These are phyloP conservation scores for Metarhizium robertsii DNA, from an alignment of 2,329 filamentous ascomycete genomes.

Conservation along the genomic window DNA sequence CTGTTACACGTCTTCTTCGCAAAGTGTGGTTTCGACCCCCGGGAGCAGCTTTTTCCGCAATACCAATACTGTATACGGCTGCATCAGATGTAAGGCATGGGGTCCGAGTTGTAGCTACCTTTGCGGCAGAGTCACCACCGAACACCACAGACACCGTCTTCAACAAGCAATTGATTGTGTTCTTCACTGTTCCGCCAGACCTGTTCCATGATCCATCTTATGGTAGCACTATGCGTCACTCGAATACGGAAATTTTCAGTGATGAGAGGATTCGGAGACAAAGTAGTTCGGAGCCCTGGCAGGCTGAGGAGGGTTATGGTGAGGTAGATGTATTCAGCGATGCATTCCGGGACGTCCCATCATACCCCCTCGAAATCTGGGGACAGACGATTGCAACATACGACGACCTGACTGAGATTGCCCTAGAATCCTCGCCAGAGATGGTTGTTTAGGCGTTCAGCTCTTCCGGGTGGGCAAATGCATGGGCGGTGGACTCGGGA, in stretches of 20 bases:
- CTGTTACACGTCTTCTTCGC: constrained; percentile 39
- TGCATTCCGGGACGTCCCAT: constrained; percentile 7
- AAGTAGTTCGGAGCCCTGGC: constrained; percentile 11
- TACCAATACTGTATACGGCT: constrained; percentile 44
- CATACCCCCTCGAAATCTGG: constrained; percentile 20
- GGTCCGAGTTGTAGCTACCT: constrained; percentile 48
- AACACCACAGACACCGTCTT: neutral
- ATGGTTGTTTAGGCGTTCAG: constrained; percentile 27
- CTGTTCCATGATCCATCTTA: constrained; percentile 31
- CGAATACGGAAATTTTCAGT: neutral
- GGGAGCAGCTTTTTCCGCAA: constrained; percentile 16
- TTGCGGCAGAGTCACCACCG: constrained; percentile 25
- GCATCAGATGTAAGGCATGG: constrained; percentile 49
- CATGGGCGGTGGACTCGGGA: constrained; percentile 21
- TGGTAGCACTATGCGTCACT: constrained; percentile 5
- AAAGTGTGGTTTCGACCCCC: constrained; percentile 44
- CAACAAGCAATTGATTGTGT: constrained; percentile 34
- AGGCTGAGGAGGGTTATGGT: constrained; percentile 12
- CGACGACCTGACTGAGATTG: constrained; percentile 21
- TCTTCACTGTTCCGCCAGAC: constrained; percentile 54
- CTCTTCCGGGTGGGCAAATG: constrained; percentile 22
- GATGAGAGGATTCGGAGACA: constrained; percentile 5
- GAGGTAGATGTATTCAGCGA: constrained; percentile 12
- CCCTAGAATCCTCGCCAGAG: constrained; percentile 21
- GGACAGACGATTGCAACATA: constrained; percentile 22